phyloP scores from a whole-genome alignment of 2,329 filamentous ascomycete species.

The Periconia sp. region DNA sequence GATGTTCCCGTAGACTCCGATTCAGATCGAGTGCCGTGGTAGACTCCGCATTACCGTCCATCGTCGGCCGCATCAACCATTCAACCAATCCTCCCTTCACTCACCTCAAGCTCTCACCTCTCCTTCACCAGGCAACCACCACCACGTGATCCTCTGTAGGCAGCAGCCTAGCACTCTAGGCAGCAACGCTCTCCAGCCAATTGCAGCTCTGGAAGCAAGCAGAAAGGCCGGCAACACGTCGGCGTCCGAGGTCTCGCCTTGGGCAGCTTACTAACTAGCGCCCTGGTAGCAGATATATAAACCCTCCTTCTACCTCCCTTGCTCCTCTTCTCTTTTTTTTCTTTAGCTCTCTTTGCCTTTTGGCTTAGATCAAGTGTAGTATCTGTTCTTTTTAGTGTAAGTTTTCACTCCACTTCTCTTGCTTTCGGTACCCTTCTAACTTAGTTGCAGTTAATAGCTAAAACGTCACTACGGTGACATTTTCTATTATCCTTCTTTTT shows the following conservation, averaged over 20 bases:
- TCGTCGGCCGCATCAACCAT: too few relatives aligned
- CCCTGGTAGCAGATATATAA: not conserved
- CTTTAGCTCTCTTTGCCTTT: slow-evolving; percentile 3
- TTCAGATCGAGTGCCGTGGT: too few relatives aligned
- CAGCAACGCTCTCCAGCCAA: not conserved
- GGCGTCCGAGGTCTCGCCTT: not conserved
- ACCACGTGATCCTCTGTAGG: too few relatives aligned
- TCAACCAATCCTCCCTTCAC: too few relatives aligned
- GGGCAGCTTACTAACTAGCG: not conserved
- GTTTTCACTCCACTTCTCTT: not conserved
- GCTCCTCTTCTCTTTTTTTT: too few relatives aligned
- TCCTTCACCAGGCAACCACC: too few relatives aligned
- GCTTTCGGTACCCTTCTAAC: not conserved
- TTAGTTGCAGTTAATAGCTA: not conserved
- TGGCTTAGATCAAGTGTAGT: slow-evolving; percentile 2
- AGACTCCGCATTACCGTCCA: too few relatives aligned
- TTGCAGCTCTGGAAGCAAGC: not conserved
- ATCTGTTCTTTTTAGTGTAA: not conserved
- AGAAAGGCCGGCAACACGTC: not conserved
- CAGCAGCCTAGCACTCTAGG: not conserved
- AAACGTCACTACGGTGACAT: not conserved
- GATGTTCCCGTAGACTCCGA: too few relatives aligned
- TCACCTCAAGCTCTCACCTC: too few relatives aligned
- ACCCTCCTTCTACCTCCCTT: not conserved
- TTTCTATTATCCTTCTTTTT: slow-evolving; percentile 1